Evolutionary conservation across 2,329 filamentous ascomycete species (phyloP).

Genomic region (Myriosclerotinia duriaeana): DNA sequence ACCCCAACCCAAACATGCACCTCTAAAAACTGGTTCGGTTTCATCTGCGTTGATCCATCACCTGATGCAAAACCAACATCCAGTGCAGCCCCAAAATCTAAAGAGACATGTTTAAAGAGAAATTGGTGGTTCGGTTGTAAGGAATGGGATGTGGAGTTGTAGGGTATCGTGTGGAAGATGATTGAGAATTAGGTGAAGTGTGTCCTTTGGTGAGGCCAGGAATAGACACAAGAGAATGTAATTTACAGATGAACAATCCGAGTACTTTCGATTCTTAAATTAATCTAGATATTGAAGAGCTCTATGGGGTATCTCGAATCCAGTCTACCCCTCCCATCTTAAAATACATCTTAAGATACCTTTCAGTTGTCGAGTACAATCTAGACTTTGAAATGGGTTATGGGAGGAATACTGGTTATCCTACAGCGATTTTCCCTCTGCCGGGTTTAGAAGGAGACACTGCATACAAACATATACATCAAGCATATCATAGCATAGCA

Average conservation of each 20-base stretch:
- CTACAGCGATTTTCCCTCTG: too few relatives aligned
- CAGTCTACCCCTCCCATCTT: too few relatives aligned
- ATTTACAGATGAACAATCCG: background rate
- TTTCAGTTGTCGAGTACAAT: too few relatives aligned
- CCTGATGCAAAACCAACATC: conserved; percentile 30
- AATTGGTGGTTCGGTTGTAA: conserved; percentile 37
- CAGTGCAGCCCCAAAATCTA: conserved; percentile 18
- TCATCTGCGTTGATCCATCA: conserved; percentile 38
- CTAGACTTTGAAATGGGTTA: too few relatives aligned
- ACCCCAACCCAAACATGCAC: conserved; percentile 36
- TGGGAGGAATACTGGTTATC: too few relatives aligned
- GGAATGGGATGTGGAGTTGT: conserved; percentile 29
- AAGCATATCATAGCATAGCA: conserved; percentile 9
- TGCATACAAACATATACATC: background rate
- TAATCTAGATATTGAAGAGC: too few relatives aligned
- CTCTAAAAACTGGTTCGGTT: conserved; percentile 37
- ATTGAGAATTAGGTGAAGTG: background rate
- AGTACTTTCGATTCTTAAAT: too few relatives aligned
- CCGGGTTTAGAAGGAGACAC: background rate
- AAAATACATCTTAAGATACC: too few relatives aligned
- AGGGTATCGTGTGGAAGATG: background rate
- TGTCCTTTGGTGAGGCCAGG: background rate
- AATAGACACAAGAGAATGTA: conserved; percentile 4
- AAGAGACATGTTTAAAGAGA: conserved; percentile 33
- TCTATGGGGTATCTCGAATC: too few relatives aligned